Conservation (phyloP, 139 green algal species). For the Eudorina sp. region DNA sequence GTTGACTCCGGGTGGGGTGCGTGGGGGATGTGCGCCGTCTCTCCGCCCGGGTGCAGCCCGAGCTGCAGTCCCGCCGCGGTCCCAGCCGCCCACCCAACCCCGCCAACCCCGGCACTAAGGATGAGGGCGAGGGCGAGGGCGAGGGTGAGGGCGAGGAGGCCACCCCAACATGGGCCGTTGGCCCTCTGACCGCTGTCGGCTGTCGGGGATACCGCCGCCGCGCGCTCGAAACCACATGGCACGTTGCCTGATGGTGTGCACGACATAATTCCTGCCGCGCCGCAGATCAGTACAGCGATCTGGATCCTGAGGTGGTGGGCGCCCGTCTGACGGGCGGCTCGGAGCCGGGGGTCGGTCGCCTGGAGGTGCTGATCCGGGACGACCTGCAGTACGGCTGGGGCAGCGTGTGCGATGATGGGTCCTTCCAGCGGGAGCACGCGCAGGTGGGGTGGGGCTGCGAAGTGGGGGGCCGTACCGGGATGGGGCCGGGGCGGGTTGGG, state of each 20-base stretch:
- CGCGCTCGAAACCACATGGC: too few species aligned
- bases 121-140: too few species aligned
- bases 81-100: too few species aligned
- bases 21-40: too few species aligned
- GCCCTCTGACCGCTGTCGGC: not conserved
- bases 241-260: not conserved
- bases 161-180: not conserved
- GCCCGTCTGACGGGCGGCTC: not conserved
- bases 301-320: not conserved
- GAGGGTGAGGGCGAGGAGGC: too few species aligned
- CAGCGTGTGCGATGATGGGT: not conserved
- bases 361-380: not conserved
- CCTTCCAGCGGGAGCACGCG: not conserved
- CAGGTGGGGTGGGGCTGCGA: not conserved
- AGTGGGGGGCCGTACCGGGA: not conserved
- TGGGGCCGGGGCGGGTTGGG: too few species aligned
- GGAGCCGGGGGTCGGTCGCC: not conserved
- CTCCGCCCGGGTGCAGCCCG: too few species aligned
- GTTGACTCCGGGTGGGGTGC: too few species aligned
- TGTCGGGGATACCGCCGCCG: too few species aligned
- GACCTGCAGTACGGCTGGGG: conserved; percentile 14
- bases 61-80: too few species aligned
- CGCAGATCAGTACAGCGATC: not conserved
- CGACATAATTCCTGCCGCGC: not conserved
- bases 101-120: too few species aligned